These are phyloP conservation scores for Pulveroboletus sp. DNA, from an alignment of 768 basidiomycete species.

Conservation along the genomic window DNA sequence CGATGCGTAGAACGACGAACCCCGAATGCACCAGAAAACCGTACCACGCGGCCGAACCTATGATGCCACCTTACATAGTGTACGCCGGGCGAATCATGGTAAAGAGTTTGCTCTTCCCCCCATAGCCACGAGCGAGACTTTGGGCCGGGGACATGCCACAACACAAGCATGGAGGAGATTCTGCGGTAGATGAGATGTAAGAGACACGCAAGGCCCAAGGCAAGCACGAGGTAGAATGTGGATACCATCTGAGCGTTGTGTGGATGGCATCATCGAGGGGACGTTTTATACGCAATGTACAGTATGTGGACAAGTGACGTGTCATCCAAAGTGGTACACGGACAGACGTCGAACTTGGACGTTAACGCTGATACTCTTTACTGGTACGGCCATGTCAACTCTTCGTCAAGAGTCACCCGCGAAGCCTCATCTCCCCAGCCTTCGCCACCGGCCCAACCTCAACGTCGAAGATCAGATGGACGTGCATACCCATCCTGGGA, in stretches of 20 bases:
- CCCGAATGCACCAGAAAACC: conserved; percentile 53
- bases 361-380: conserved; percentile 6
- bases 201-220: conserved; percentile 27
- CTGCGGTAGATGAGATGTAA: conserved; percentile 33
- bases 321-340: conserved; percentile 7
- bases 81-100: conserved; percentile 45
- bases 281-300: conserved; percentile 4
- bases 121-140: conserved; percentile 45
- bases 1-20: conserved; percentile 28
- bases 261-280: background rate
- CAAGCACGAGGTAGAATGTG: conserved; percentile 5
- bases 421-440: conserved; percentile 23
- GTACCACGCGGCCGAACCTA: conserved; percentile 49
- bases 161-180: conserved; percentile 28
- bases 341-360: conserved; percentile 2
- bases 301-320: conserved; percentile 15
- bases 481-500: conserved; percentile 33
- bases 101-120: conserved; percentile 60
- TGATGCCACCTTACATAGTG: conserved; percentile 50
- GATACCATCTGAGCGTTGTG: conserved; percentile 7
- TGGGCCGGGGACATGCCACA: conserved; percentile 52
- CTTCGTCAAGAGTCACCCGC: conserved; percentile 23
- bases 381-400: conserved; percentile 21
- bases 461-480: conserved; percentile 37
- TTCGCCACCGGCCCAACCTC: conserved; percentile 28